Percentiles rank a stretch among this genome's conserved stretches.
phyloP scores from a whole-genome alignment of 805 yeast genomes.

The Schwanniomyces sp. region DNA sequence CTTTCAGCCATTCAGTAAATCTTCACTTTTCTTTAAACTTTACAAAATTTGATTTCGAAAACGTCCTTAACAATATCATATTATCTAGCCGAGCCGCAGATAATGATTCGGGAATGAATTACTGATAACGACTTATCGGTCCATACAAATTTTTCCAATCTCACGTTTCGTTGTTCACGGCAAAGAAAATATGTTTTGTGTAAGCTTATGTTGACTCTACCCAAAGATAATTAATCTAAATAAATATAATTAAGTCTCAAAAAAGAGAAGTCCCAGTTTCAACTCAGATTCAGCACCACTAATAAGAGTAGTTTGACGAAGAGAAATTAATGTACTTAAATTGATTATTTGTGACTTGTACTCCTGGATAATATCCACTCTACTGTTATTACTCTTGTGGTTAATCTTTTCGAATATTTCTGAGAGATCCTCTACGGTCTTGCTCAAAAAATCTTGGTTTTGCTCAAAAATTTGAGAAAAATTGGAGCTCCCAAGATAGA shows the following conservation, averaged over 20 bases:
- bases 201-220: neutral
- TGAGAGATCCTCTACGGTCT: conserved; percentile 69
- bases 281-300: conserved; percentile 46
- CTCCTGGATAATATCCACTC: conserved; percentile 31
- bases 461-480: conserved; percentile 66
- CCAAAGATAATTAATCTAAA: neutral
- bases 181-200: neutral
- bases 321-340: conserved; percentile 40
- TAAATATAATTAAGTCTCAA: conserved; percentile 9
- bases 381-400: conserved; percentile 21
- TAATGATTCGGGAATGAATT: neutral
- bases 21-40: no score
- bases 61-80: no score
- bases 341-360: conserved; percentile 41
- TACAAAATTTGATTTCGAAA: no score
- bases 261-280: conserved; percentile 27
- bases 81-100: neutral
- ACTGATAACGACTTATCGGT: neutral
- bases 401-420: conserved; percentile 52
- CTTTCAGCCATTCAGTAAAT: neutral
- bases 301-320: conserved; percentile 41
- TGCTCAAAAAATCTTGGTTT: conserved; percentile 62
- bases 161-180: neutral
- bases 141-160: neutral
- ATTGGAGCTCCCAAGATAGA: conserved; percentile 54